Evolutionary conservation across 768 basidiomycete genomes (phyloP).

Genomic region (Boletus edulis): DNA sequence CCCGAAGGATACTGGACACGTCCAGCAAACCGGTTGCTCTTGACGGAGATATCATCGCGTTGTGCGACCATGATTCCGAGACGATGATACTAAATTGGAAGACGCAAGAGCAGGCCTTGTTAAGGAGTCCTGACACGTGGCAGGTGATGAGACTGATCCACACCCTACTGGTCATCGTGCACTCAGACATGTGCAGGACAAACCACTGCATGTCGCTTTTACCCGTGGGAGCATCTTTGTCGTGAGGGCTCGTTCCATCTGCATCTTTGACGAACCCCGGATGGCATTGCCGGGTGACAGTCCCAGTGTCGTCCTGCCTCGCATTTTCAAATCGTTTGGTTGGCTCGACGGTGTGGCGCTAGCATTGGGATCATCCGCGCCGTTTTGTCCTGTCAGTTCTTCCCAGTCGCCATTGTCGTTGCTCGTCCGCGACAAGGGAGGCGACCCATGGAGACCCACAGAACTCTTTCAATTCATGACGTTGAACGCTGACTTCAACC

Average conservation of each 20-base stretch:
- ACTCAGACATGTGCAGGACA: constrained; percentile 37
- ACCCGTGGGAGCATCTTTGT: constrained; percentile 48
- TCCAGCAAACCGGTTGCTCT: constrained; percentile 47
- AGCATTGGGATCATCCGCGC: constrained; percentile 11
- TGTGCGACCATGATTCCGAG: constrained; percentile 50
- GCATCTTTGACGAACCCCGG: constrained; percentile 50
- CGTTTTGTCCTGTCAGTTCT: background rate
- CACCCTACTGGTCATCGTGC: background rate
- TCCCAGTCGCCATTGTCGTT: constrained; percentile 38
- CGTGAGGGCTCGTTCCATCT: constrained; percentile 56
- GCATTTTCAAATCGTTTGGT: constrained; percentile 52
- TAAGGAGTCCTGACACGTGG: constrained; percentile 38
- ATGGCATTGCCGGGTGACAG: constrained; percentile 26
- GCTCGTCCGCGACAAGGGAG: constrained; percentile 55
- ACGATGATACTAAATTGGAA: constrained; percentile 59
- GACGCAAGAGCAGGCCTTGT: constrained; percentile 42
- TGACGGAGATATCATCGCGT: constrained; percentile 49
- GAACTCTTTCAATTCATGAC: constrained; percentile 52
- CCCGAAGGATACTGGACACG: constrained; percentile 37
- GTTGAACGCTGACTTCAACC: constrained; percentile 35
- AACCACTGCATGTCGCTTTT: constrained; percentile 52
- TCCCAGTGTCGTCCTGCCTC: constrained; percentile 26
- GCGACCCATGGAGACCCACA: constrained; percentile 57
- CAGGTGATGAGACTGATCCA: constrained; percentile 22
- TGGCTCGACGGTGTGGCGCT: constrained; percentile 65